phyloP scores from a whole-genome alignment of 305 asterid species.

The Fraxinus latifolia region DNA sequence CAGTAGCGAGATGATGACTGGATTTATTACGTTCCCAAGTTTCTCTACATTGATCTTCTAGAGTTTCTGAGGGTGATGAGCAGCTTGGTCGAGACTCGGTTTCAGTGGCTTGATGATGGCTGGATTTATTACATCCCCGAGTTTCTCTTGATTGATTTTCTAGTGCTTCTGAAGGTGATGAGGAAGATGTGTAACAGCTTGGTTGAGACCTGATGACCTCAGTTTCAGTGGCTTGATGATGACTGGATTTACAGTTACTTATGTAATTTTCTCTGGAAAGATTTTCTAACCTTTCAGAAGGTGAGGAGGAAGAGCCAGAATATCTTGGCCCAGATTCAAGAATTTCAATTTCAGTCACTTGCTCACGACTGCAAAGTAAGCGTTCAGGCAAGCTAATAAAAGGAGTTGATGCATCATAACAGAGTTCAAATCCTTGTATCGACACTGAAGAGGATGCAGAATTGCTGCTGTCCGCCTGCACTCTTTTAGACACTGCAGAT shows the following conservation, averaged over 20 bases:
- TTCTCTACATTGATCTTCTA: neutral
- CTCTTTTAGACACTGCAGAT: constrained; percentile 42
- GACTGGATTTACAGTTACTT: constrained; percentile 21
- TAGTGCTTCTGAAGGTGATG: neutral
- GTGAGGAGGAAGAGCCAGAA: constrained; percentile 29
- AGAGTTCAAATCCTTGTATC: constrained; percentile 67
- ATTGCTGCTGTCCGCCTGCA: constrained; percentile 63
- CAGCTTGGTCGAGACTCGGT: constrained; percentile 1
- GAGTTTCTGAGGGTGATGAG: neutral
- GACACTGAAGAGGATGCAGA: constrained; percentile 74
- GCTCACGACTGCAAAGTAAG: constrained; percentile 34
- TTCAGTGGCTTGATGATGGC: neutral
- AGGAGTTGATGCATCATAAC: constrained; percentile 53
- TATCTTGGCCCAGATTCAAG: constrained; percentile 21
- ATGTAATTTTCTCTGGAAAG: constrained; percentile 25
- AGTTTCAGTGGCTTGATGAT: neutral
- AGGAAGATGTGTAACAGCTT: neutral
- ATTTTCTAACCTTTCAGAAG: constrained; percentile 32
- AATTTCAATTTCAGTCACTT: constrained; percentile 32
- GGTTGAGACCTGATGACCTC: neutral
- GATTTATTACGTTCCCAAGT: neutral
- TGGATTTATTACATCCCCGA: neutral
- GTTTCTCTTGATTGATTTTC: neutral
- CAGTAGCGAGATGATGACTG: neutral
- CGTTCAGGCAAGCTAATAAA: constrained; percentile 37